A percentile compares a stretch with the other conserved stretches of the same genome.
phyloP scores from a whole-genome alignment of 352 stramenopile genomes.

The Globisporangium okanoganense region DNA sequence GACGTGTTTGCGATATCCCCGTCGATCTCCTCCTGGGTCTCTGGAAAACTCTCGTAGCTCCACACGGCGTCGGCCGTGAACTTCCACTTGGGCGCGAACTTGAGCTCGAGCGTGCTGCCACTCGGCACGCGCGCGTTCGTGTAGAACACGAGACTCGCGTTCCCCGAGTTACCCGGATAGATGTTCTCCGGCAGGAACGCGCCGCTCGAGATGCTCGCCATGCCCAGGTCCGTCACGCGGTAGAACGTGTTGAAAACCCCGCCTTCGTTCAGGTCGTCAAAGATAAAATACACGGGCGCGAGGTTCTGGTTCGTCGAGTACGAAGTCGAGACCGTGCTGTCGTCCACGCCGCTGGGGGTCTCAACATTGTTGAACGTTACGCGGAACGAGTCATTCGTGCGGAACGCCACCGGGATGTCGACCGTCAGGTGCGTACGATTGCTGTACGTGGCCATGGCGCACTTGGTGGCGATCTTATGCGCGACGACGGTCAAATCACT shows the following conservation, averaged over 20 bases:
- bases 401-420: constrained; percentile 47
- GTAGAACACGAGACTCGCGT: constrained; percentile 75
- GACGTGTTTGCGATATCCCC: background rate
- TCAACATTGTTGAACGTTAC: constrained; percentile 63
- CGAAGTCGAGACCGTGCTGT: constrained; percentile 26
- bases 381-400: constrained; percentile 55
- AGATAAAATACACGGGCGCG: constrained; percentile 71
- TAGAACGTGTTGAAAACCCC: constrained; percentile 72
- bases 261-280: constrained; percentile 57
- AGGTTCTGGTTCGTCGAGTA: constrained; percentile 59
- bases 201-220: constrained; percentile 53
- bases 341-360: constrained; percentile 56
- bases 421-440: constrained; percentile 65
- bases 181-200: constrained; percentile 83
- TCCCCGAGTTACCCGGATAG: constrained; percentile 77
- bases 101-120: constrained; percentile 47
- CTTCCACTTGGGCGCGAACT: constrained; percentile 58
- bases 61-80: constrained; percentile 50
- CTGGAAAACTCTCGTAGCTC: constrained; percentile 39
- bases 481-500: background rate
- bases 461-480: constrained; percentile 31
- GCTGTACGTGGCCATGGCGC: constrained; percentile 42
- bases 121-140: constrained; percentile 53
- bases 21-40: constrained; percentile 11
- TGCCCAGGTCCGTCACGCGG: constrained; percentile 37